Conservation (phyloP, 2,329 filamentous ascomycete genomes). For the Fusarium burgessii region DNA sequence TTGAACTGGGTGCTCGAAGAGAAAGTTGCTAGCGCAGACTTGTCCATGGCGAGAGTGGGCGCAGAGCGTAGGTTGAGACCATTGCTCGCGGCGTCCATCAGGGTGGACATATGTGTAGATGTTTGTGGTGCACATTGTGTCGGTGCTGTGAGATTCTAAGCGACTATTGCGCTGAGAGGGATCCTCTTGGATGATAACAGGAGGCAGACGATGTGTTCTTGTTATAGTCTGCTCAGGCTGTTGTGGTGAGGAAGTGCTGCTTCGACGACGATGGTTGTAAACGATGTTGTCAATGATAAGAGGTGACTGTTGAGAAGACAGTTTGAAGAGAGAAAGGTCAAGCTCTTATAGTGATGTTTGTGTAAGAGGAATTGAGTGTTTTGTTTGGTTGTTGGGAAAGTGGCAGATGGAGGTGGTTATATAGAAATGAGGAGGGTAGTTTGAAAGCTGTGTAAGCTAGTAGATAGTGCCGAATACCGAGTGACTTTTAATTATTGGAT, state of each 20-base stretch:
- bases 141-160: conserved; percentile 35
- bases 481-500: conserved; percentile 25
- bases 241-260: conserved; percentile 16
- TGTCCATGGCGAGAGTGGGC: conserved; percentile 54
- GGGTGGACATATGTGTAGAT: conserved; percentile 61
- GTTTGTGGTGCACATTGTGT: conserved; percentile 64
- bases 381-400: conserved; percentile 23
- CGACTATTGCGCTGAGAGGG: conserved; percentile 40
- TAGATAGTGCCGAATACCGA: neutral
- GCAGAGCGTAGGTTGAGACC: conserved; percentile 55
- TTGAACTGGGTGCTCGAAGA: conserved; percentile 57
- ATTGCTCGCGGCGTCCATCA: conserved; percentile 55
- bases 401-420: conserved; percentile 39
- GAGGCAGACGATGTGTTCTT: conserved; percentile 29
- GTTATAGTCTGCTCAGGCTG: conserved; percentile 20
- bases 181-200: conserved; percentile 42
- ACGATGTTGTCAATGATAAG: conserved; percentile 41
- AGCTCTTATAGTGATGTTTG: conserved; percentile 12
- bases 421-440: conserved; percentile 37
- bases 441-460: conserved; percentile 36
- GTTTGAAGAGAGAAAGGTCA: conserved; percentile 20
- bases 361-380: conserved; percentile 33
- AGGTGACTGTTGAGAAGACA: conserved; percentile 35
- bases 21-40: conserved; percentile 57
- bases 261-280: conserved; percentile 34